phyloP scores from a whole-genome alignment of 306 rosid species.

The Nissolia schottii region DNA sequence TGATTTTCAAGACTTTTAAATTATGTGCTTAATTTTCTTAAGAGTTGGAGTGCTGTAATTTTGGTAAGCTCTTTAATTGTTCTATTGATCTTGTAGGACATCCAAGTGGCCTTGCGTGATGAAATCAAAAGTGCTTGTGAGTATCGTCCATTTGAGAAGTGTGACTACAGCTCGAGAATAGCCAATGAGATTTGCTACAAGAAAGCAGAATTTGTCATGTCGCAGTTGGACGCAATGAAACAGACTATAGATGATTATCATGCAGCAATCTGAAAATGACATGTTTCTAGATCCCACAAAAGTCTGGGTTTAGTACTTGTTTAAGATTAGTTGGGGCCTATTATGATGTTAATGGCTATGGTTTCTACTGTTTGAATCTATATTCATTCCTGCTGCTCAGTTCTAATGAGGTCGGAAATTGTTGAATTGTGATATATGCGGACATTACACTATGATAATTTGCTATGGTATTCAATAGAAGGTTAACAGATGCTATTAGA shows the following conservation, averaged over 20 bases:
- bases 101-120: slow-evolving; percentile 82
- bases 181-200: slow-evolving; percentile 80
- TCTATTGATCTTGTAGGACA: slow-evolving; percentile 55
- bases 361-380: too few species aligned
- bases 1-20: neutral
- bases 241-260: slow-evolving; percentile 68
- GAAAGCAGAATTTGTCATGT: slow-evolving; percentile 63
- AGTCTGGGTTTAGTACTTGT: neutral
- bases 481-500: too few species aligned
- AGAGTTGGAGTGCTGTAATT: neutral
- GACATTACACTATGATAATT: too few species aligned
- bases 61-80: neutral
- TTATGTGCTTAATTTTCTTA: neutral
- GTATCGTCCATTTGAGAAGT: slow-evolving; percentile 92
- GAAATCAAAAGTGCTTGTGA: slow-evolving; percentile 94
- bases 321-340: too few species aligned
- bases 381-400: too few species aligned
- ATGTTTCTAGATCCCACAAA: slow-evolving; percentile 13
- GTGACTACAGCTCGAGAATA: slow-evolving; percentile 83
- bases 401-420: too few species aligned
- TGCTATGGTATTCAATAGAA: too few species aligned
- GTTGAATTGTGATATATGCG: too few species aligned
- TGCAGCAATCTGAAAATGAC: slow-evolving; percentile 33
- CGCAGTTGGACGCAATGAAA: slow-evolving; percentile 74
- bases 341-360: too few species aligned